These are phyloP conservation scores for Cystobasidium onofrii DNA, from an alignment of 768 basidiomycete species.

Conservation along the genomic window DNA sequence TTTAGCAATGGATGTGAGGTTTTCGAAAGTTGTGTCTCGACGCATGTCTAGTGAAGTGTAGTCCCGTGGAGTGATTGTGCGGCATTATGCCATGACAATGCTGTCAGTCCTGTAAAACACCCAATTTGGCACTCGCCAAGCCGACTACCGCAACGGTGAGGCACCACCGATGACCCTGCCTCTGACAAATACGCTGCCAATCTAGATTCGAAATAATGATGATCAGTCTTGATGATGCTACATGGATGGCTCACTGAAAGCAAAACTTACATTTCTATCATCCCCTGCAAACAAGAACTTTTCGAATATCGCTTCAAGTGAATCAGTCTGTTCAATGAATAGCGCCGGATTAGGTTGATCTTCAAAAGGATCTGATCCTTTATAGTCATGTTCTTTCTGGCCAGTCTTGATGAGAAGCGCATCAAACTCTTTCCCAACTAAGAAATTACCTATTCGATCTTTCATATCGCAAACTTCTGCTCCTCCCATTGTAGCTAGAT, in stretches of 20 bases:
- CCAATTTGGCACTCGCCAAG: too few species aligned
- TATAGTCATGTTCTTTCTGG: slow-evolving; percentile 39
- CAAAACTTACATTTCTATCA: slow-evolving; percentile 51
- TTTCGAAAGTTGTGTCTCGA: too few species aligned
- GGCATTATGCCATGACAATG: too few species aligned
- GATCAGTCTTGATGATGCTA: background rate
- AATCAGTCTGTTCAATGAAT: slow-evolving; percentile 42
- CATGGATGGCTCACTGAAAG: slow-evolving; percentile 32
- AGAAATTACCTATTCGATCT: slow-evolving; percentile 65
- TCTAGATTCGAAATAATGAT: slow-evolving; percentile 38
- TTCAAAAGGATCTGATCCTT: slow-evolving; percentile 3
- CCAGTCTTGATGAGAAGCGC: slow-evolving; percentile 64
- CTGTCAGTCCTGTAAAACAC: too few species aligned
- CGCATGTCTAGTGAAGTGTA: too few species aligned
- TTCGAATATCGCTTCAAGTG: slow-evolving; percentile 61
- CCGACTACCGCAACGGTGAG: slow-evolving; percentile 23
- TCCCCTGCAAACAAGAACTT: slow-evolving; percentile 80
- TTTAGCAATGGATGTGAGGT: too few species aligned
- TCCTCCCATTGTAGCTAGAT: slow-evolving; percentile 86
- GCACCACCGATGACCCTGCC: slow-evolving; percentile 67
- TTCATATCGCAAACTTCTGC: slow-evolving; percentile 70
- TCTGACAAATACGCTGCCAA: slow-evolving; percentile 72
- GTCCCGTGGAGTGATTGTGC: too few species aligned
- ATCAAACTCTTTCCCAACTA: slow-evolving; percentile 77
- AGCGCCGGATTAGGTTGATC: slow-evolving; percentile 37